A percentile compares a stretch with the other conserved stretches of the same genome.
Evolutionary conservation across 129 eudicot species (phyloP).

Genomic region (Saposhnikovia divaricata): DNA sequence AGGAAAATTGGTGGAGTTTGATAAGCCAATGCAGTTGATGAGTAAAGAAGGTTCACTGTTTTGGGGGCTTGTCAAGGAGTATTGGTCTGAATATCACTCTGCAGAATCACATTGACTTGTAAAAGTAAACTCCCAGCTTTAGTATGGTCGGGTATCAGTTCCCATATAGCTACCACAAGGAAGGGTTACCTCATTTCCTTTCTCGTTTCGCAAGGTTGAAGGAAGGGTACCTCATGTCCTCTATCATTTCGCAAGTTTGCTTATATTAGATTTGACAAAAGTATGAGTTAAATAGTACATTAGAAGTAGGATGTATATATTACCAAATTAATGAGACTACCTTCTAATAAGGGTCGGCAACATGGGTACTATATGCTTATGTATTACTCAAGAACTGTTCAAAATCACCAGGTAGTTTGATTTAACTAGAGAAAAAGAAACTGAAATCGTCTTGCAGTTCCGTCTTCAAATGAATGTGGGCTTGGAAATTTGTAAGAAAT

Average conservation of each 20-base stretch:
- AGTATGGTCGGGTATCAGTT: neutral
- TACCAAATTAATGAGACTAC: neutral
- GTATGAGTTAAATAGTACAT: neutral
- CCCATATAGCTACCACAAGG: neutral
- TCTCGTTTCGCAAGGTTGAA: neutral
- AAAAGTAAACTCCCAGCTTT: no score
- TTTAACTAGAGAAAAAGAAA: neutral
- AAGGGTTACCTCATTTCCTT: neutral
- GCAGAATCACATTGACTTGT: no score
- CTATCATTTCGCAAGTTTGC: neutral
- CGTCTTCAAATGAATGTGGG: neutral
- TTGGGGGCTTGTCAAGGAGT: constrained; percentile 81
- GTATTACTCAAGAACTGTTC: neutral
- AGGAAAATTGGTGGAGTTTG: constrained; percentile 84
- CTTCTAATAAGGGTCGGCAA: no score
- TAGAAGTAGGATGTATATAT: no score
- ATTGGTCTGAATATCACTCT: constrained; percentile 73
- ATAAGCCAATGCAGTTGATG: constrained; percentile 84
- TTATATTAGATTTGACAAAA: neutral
- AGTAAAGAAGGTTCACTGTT: constrained; percentile 72
- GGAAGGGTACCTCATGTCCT: neutral
- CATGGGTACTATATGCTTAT: no score
- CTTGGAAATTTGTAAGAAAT: no score
- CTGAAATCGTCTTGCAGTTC: neutral
- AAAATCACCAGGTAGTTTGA: neutral